Percentiles rank a stretch among this genome's conserved stretches.
Conservation (phyloP, 1,139 yeast species). For the Magnusiomyces ingens region DNA sequence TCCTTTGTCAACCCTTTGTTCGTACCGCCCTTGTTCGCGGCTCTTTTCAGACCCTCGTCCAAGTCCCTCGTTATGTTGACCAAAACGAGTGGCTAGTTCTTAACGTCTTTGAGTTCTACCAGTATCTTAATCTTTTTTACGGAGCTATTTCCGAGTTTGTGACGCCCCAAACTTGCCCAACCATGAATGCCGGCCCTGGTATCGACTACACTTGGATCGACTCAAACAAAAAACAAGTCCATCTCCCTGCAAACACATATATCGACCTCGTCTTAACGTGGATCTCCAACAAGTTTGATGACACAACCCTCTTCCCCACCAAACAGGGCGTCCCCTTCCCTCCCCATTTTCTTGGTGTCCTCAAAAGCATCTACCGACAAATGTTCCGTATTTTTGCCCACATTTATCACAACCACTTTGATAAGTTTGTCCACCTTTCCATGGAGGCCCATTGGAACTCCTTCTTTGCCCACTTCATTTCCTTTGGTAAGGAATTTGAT, state of each 20-base stretch:
- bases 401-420: constrained; percentile 90
- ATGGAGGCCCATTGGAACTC: constrained; percentile 98
- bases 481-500: constrained; percentile 77
- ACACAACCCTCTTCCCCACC: constrained; percentile 86
- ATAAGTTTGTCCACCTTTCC: constrained; percentile 79
- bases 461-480: constrained; percentile 89
- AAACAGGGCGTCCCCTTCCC: constrained; percentile 90
- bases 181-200: constrained; percentile 94
- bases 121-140: constrained; percentile 78
- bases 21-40: constrained; percentile 94
- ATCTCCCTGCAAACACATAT: constrained; percentile 87
- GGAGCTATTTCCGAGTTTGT: constrained; percentile 84
- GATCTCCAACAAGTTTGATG: constrained; percentile 83
- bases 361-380: constrained; percentile 81
- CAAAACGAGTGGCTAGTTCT: constrained; percentile 93
- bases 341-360: constrained; percentile 70
- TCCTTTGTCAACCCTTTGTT: constrained; percentile 87
- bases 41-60: constrained; percentile 93
- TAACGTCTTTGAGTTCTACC: constrained; percentile 83
- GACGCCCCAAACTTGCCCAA: constrained; percentile 81
- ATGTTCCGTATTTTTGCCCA: constrained; percentile 97
- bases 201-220: constrained; percentile 91
- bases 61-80: constrained; percentile 90
- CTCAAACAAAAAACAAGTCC: constrained; percentile 64
- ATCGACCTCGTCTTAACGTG: constrained; percentile 88